phyloP scores from a whole-genome alignment of 179 eudicot species.

The Beta corolliflora region DNA sequence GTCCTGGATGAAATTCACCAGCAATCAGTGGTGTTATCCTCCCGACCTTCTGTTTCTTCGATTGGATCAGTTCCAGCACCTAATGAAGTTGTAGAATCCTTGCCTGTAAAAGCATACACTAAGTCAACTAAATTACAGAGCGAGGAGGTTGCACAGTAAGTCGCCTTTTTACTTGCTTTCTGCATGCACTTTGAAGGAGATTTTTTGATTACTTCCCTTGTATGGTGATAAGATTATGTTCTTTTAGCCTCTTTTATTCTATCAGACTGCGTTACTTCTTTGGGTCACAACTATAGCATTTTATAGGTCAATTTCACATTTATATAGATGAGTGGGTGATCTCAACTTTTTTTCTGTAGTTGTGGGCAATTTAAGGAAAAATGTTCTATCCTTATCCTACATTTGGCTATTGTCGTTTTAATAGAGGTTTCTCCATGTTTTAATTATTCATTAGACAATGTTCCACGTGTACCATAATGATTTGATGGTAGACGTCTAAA shows the following conservation, averaged over 20 bases:
- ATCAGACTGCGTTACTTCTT: neutral
- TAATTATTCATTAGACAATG: neutral
- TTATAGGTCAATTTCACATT: neutral
- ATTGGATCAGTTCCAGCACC: constrained; percentile 98
- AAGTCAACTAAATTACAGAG: constrained; percentile 47
- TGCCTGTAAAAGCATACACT: constrained; percentile 63
- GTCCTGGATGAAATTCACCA: constrained; percentile 99
- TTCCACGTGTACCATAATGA: neutral
- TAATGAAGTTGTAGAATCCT: constrained; percentile 76
- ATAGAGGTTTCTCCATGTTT: no score
- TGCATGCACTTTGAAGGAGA: constrained; percentile 1
- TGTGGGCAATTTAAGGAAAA: neutral
- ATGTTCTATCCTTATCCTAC: neutral
- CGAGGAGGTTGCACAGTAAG: constrained; percentile 92
- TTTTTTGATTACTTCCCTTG: neutral
- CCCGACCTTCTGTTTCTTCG: constrained; percentile 81
- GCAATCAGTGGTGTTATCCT: constrained; percentile 87
- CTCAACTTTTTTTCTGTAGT: neutral
- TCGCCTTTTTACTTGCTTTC: constrained; percentile 20
- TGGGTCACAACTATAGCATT: neutral
- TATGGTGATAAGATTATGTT: neutral
- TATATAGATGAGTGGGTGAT: neutral
- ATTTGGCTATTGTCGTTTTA: neutral
- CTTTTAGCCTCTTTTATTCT: neutral
- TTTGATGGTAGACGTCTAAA: neutral